Evolutionary conservation across 345 rosid genomes (phyloP), one percentile per base, ranked within the genome.

Genomic region (Eucalyptus dawsonii): DNA sequence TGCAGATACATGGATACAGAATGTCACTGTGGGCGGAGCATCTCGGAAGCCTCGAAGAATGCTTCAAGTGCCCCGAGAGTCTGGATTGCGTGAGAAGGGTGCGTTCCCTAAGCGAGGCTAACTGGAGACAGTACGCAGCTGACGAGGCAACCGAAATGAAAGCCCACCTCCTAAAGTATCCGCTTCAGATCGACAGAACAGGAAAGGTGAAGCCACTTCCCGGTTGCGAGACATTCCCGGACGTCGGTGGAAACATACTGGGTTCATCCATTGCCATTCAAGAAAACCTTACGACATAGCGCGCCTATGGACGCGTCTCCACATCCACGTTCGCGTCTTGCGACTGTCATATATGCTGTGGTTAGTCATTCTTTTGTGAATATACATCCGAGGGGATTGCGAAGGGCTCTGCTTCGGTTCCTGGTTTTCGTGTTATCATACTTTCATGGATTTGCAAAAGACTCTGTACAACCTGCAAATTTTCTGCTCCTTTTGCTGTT

Each of bases 11-110:
- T 87, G 99, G 99, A 80, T 96, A 97, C 49, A 93, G 99, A 91
- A 96, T 96, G 97, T 97, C 99, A 4, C 89, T 97, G 37, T 97
- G 99, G 99, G 97, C 96, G 88, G 99, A 97, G 88, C 99, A 97
- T 88, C 89, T 93, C 9, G 99, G 99, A 83, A 90, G 47, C 50
- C n/a, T 96, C 9, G 98, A 97, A 92, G 93, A 94, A 89, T 92
- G 98, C 85, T 97, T 97, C 25, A 93, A 94, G 88, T 89, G 90
- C 16, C 99, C 99, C 8, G 99, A 96, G 94, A 95, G 93, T 54
- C 69, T 97, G 50, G 98, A 95, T 54, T 96, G 99, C 54, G 93
- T 95, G 40, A 95, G 96, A 90, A 90, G 94, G 53, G 95, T 97
- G 9, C 93, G 99, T 91, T 88, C 90, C 22, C 87, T 95, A n/a